phyloP scores from a whole-genome alignment of 2,329 filamentous ascomycete species.

The Exophiala sp. region DNA sequence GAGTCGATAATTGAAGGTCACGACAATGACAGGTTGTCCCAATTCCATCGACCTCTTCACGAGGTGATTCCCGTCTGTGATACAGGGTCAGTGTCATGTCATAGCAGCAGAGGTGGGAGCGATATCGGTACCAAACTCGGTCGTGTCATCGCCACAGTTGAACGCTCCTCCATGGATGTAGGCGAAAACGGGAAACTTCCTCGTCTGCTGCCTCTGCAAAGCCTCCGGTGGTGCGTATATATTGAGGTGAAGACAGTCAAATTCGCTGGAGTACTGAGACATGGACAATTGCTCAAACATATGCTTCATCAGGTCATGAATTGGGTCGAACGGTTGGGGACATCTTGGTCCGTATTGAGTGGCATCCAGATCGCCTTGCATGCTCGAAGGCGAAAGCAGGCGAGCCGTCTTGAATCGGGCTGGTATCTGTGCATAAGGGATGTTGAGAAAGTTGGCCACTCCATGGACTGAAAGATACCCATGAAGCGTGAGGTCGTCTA shows the following conservation, averaged over 20 bases:
- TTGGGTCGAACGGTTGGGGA: constrained; percentile 63
- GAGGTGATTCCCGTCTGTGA: constrained; percentile 4
- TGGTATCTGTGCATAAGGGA: constrained; percentile 6
- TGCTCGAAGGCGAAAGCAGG: background rate
- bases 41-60: constrained; percentile 27
- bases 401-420: constrained; percentile 6
- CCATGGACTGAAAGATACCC: background rate
- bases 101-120: constrained; percentile 18
- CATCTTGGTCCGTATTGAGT: constrained; percentile 6
- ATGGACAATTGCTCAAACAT: constrained; percentile 2
- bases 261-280: constrained; percentile 1
- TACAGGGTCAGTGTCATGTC: background rate
- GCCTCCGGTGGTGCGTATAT: constrained; percentile 25
- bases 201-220: background rate
- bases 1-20: constrained; percentile 32
- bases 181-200: constrained; percentile 5
- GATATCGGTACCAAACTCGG: constrained; percentile 31
- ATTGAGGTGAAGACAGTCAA: constrained; percentile 8
- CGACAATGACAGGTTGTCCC: constrained; percentile 32
- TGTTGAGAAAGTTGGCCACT: constrained; percentile 6
- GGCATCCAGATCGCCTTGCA: constrained; percentile 1
- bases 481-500: background rate
- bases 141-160: constrained; percentile 27
- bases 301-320: constrained; percentile 74
- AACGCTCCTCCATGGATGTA: constrained; percentile 13